Percentiles rank a stretch among this genome's conserved stretches.
Evolutionary conservation across 2,329 filamentous ascomycete species (phyloP).

Genomic region (Colletotrichum godetiae): DNA sequence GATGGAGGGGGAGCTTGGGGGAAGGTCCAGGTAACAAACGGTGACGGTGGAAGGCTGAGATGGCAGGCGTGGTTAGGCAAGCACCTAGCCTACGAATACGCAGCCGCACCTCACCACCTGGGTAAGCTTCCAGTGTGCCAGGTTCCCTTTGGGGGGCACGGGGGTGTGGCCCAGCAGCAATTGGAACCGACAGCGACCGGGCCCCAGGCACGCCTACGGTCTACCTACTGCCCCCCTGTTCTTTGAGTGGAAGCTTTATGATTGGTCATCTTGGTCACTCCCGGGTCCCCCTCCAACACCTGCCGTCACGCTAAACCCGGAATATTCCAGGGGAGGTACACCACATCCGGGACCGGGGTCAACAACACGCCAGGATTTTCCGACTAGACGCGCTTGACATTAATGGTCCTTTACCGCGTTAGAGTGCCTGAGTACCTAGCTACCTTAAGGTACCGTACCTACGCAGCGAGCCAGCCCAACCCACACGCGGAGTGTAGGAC

Average conservation of each 20-base stretch:
- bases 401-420: slow-evolving; percentile 32
- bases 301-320: slow-evolving; percentile 23
- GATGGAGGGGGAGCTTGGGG: slow-evolving; percentile 32
- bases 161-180: background rate
- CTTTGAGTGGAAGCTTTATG: slow-evolving; percentile 1
- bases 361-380: slow-evolving; percentile 35
- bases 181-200: background rate
- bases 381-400: slow-evolving; percentile 29
- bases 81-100: slow-evolving; percentile 54
- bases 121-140: background rate
- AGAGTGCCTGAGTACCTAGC: background rate
- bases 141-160: slow-evolving; percentile 14
- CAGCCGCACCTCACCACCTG: slow-evolving; percentile 38
- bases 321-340: slow-evolving; percentile 28
- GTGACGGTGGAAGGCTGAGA: slow-evolving; percentile 33
- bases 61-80: slow-evolving; percentile 46
- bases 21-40: slow-evolving; percentile 32
- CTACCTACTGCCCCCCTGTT: slow-evolving; percentile 8
- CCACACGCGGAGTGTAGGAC: background rate
- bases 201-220: background rate
- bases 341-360: slow-evolving; percentile 12
- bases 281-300: background rate
- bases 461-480: background rate
- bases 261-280: slow-evolving; percentile 2
- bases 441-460: background rate